Conservation (phyloP, 2,329 filamentous ascomycete genomes). For the Tolypocladium pustulatum region DNA sequence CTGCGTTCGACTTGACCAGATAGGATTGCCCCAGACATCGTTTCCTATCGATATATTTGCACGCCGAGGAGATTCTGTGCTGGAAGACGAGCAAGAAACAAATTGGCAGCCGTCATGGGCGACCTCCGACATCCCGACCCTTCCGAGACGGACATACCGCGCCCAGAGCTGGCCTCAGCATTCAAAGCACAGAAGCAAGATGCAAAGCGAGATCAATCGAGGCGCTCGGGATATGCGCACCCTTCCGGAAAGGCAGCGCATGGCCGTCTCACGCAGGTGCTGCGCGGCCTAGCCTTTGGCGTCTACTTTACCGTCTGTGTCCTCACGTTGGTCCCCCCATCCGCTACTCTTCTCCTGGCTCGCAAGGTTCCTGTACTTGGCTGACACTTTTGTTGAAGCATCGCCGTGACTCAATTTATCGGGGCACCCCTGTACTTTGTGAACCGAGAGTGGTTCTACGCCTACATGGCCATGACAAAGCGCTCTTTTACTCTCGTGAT, state of each 20-base stretch:
- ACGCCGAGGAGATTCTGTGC: background rate
- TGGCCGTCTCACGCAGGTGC: slow-evolving; percentile 34
- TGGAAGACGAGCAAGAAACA: background rate
- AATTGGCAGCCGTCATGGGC: slow-evolving; percentile 12
- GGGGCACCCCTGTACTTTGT: slow-evolving; percentile 67
- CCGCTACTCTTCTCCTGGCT: background rate
- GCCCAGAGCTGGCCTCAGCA: slow-evolving; percentile 5
- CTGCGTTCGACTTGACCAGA: background rate
- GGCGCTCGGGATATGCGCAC: slow-evolving; percentile 20
- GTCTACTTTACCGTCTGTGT: slow-evolving; percentile 42
- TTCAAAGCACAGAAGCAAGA: background rate
- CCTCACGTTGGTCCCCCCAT: slow-evolving; percentile 30
- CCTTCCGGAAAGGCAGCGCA: slow-evolving; percentile 46
- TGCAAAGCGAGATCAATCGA: background rate
- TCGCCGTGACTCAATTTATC: slow-evolving; percentile 62
- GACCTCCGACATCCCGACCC: slow-evolving; percentile 10
- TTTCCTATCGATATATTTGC: background rate
- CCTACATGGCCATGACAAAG: slow-evolving; percentile 82
- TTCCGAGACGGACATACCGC: slow-evolving; percentile 10
- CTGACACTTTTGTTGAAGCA: slow-evolving; percentile 33
- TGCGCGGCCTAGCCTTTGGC: slow-evolving; percentile 40
- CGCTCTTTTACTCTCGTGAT: slow-evolving; percentile 70
- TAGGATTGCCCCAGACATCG: background rate
- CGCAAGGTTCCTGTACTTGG: background rate
- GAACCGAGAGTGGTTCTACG: slow-evolving; percentile 69